phyloP scores from a whole-genome alignment of 129 eudicot species.

The Sambucus nigra region DNA sequence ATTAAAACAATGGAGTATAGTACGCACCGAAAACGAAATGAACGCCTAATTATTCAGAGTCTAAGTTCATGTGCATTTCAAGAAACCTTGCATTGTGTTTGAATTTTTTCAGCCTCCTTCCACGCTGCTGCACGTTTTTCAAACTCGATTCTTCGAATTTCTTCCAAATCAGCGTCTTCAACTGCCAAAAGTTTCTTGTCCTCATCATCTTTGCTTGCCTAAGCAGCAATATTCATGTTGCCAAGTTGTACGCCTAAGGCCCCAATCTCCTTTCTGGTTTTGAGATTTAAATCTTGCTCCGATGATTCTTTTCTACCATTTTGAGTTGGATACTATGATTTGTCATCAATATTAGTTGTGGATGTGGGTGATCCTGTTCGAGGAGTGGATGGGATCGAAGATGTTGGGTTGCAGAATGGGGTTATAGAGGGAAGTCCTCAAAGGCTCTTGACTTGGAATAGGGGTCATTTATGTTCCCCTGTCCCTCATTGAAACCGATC shows the following conservation, averaged over 20 bases:
- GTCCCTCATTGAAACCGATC: conserved; percentile 68
- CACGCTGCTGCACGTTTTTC: conserved; percentile 67
- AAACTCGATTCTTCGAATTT: conserved; percentile 30
- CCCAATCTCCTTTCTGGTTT: conserved; percentile 56
- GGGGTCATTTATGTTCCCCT: conserved; percentile 90
- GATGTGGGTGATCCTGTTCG: conserved; percentile 32
- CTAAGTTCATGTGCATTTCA: not conserved
- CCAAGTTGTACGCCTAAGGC: conserved; percentile 64
- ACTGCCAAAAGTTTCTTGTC: conserved; percentile 21
- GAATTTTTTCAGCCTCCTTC: conserved; percentile 72
- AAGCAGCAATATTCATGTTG: conserved; percentile 66
- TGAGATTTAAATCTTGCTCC: conserved; percentile 51
- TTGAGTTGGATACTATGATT: conserved; percentile 10
- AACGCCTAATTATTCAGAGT: not conserved
- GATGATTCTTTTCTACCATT: conserved; percentile 31
- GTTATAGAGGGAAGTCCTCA: conserved; percentile 62
- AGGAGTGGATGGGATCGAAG: conserved; percentile 65
- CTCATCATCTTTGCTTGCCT: conserved; percentile 62
- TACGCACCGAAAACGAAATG: not conserved
- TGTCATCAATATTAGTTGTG: conserved; percentile 11
- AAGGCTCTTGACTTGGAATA: conserved; percentile 71
- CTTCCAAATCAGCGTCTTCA: conserved; percentile 16
- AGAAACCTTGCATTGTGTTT: conserved; percentile 52
- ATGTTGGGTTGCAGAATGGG: conserved; percentile 54
- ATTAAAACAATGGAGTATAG: not conserved